These are phyloP conservation scores for Exophiala xenobiotica DNA, from an alignment of 2,329 filamentous ascomycete species.

Conservation along the genomic window DNA sequence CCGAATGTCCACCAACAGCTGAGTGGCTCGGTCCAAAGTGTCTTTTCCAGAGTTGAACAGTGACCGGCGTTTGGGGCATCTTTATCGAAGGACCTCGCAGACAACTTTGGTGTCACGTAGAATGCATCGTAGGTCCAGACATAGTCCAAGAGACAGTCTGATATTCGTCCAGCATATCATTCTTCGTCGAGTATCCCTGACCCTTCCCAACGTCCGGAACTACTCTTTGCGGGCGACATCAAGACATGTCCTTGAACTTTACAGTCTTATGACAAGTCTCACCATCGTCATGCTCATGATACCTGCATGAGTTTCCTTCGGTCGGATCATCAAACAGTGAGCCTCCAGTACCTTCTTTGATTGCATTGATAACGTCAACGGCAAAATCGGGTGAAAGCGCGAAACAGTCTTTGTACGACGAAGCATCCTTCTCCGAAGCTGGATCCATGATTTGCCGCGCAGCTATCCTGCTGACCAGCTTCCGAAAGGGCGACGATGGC, in stretches of 20 bases:
- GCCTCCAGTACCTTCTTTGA: constrained; percentile 50
- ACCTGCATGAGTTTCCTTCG: constrained; percentile 45
- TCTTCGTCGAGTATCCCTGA: too few relatives aligned
- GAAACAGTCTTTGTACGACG: constrained; percentile 52
- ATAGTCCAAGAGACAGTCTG: too few relatives aligned
- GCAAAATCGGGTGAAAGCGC: constrained; percentile 52
- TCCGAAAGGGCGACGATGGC: constrained; percentile 48
- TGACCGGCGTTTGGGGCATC: too few relatives aligned
- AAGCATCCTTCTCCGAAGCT: constrained; percentile 49
- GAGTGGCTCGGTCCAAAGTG: too few relatives aligned
- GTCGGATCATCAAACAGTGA: constrained; percentile 55
- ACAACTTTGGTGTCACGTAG: too few relatives aligned
- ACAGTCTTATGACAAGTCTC: constrained; percentile 33
- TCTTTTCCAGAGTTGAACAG: too few relatives aligned
- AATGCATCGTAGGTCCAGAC: too few relatives aligned
- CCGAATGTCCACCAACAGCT: too few relatives aligned
- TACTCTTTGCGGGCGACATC: too few relatives aligned
- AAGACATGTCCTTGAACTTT: constrained; percentile 26
- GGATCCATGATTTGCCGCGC: constrained; percentile 59
- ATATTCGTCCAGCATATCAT: too few relatives aligned
- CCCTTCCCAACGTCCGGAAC: too few relatives aligned
- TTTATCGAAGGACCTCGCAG: too few relatives aligned
- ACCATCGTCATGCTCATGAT: constrained; percentile 52
- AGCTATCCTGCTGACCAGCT: constrained; percentile 54
- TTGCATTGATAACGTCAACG: constrained; percentile 54